phyloP scores from a whole-genome alignment of 1,284 basidiomycete genomes.

The Mycosarcoma maydis region DNA sequence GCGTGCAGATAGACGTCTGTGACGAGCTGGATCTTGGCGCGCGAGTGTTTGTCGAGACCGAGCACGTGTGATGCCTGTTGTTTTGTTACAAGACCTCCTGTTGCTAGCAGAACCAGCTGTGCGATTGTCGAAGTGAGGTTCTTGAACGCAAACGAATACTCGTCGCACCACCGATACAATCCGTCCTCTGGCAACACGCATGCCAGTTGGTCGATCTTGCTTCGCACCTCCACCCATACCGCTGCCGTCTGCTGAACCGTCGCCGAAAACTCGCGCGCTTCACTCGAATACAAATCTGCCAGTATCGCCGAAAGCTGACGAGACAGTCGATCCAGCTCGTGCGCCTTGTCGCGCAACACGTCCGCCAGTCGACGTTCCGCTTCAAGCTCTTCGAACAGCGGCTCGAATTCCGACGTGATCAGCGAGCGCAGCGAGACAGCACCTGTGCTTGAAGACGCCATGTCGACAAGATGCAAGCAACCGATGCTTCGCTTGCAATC shows the following conservation, averaged over 20 bases:
- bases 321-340: conserved; percentile 46
- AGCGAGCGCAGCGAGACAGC: background rate
- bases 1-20: conserved; percentile 64
- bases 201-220: conserved; percentile 5
- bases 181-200: conserved; percentile 25
- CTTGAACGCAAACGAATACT: conserved; percentile 24
- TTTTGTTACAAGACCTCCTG: conserved; percentile 49
- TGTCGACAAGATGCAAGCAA: too few species aligned
- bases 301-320: conserved; percentile 33
- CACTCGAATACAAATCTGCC: conserved; percentile 46
- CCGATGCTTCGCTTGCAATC: too few species aligned
- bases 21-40: conserved; percentile 29
- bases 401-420: conserved; percentile 25
- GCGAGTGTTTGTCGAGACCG: conserved; percentile 8
- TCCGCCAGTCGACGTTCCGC: conserved; percentile 35
- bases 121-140: conserved; percentile 23
- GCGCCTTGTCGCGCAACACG: conserved; percentile 41
- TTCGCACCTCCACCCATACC: background rate
- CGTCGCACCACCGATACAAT: conserved; percentile 43
- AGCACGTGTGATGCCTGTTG: conserved; percentile 25
- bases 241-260: conserved; percentile 1
- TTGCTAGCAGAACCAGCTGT: conserved; percentile 33
- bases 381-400: conserved; percentile 50
- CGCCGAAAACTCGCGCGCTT: conserved; percentile 6
- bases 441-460: too few species aligned